These are phyloP conservation scores for Rhodotorula toruloides DNA, from an alignment of 768 basidiomycete genomes.

Conservation along the genomic window DNA sequence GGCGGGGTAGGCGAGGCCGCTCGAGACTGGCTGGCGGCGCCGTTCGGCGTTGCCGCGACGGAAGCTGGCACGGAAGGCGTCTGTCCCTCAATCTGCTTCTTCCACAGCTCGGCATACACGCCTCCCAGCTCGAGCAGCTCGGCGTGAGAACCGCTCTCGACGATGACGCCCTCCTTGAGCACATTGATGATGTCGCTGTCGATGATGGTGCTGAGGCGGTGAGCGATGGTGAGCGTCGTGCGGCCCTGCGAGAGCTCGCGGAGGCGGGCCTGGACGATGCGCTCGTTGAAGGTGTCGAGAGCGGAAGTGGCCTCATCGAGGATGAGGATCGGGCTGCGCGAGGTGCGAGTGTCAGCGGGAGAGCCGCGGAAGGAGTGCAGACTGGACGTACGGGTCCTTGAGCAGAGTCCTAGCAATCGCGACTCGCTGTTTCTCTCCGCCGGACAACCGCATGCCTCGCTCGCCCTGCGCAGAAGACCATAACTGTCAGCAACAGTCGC, in stretches of 20 bases:
- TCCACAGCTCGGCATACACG: conserved; percentile 34
- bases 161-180: conserved; percentile 79
- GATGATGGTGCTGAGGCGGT: conserved; percentile 53
- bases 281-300: conserved; percentile 82
- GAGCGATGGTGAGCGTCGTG: conserved; percentile 36
- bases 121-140: conserved; percentile 33
- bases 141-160: conserved; percentile 60
- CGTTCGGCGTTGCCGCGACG: not conserved
- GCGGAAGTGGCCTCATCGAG: conserved; percentile 49
- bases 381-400: conserved; percentile 70
- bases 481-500: not conserved
- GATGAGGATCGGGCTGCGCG: conserved; percentile 11
- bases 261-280: conserved; percentile 82
- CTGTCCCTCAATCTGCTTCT: conserved; percentile 28
- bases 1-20: too few species aligned
- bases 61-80: not conserved
- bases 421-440: conserved; percentile 59
- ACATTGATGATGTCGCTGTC: conserved; percentile 75
- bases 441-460: conserved; percentile 73
- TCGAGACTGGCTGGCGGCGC: not conserved
- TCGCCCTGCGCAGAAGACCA: conserved; percentile 48
- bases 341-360: conserved; percentile 41
- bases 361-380: conserved; percentile 43
- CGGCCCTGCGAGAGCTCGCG: conserved; percentile 56
- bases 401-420: conserved; percentile 80